Base-by-base conservation (phyloP, 2,329 filamentous ascomycete species). In the Diplodia scrobiculata region DNA sequence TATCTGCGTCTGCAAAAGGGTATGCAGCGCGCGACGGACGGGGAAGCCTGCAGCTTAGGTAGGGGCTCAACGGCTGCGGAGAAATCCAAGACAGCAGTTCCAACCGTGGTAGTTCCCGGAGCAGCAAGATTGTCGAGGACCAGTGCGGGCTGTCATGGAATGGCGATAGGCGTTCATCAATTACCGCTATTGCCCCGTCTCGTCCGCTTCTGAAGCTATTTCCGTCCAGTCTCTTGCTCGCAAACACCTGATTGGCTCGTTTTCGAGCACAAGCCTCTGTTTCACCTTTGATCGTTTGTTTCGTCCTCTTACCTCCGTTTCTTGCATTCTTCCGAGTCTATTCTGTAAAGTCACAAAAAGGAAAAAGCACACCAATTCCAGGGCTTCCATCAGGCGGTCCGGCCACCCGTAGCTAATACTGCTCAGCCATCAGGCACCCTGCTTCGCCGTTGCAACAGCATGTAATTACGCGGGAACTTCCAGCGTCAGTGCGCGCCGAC, bases 121-220 rank as follows among this genome's bases (percentile, higher is more conserved):
- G 41, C 10, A 19, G 41, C n/a, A n/a, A 45, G 41, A 45, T 45
- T 45, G n/a, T 45, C 41, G 41, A 45, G 25, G 51, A 10, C 29
- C 51, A 19, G 14, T 10, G 6, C 13, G 14, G 29, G 29, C 29
- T 36, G 21, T 25, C 25, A 54, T 36, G 32, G n/a, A 36, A 36
- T 19, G 10, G 6, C 17, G 52, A 54, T 54, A 32, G 29, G 17
- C 52, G 34, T 29, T 36, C 1, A 11, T 11, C 19, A 54, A 54
- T 54, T 54, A 54, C 52, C 52, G 52, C 32, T 17, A 10, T 54
- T 54, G 10, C 52, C 54, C 54, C 54, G 54, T 36, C 14, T 14
- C 6, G 10, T 10, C n/a, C 10, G 17, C 41, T 9, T 5, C 19
- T 25, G 27, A 41, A 13, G 34, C 21, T 41, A 21, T 11, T 41